phyloP scores from a whole-genome alignment of 257 asterid genomes.

The Rhazya stricta region DNA sequence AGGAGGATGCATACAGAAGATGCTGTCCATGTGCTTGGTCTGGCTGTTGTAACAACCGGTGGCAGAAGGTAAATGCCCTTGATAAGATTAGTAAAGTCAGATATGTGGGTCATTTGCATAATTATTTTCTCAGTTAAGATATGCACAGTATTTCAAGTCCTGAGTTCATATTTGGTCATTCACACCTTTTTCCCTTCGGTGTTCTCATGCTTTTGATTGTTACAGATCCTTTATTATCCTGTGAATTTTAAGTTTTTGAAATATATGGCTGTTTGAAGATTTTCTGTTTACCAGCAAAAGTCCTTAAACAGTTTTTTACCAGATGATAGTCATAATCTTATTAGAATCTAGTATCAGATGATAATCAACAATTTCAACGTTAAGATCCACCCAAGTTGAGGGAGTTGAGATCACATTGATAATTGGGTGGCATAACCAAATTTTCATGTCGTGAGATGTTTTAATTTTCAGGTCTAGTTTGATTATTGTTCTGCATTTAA shows the following conservation, averaged over 20 bases:
- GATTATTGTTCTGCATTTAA: neutral
- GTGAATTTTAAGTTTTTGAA: neutral
- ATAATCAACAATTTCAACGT: no score
- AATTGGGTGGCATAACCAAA: neutral
- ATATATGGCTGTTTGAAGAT: neutral
- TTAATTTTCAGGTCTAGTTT: neutral
- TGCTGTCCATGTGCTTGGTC: conserved; percentile 54
- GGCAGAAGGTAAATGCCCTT: conserved; percentile 65
- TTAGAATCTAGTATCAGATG: no score
- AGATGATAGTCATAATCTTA: neutral
- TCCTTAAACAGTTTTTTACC: neutral
- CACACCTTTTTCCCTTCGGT: neutral
- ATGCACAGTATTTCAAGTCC: neutral
- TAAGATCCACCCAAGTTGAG: neutral
- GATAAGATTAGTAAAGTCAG: neutral
- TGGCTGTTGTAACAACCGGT: conserved; percentile 63
- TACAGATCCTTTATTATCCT: neutral
- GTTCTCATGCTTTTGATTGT: neutral
- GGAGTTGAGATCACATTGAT: neutral
- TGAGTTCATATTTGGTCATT: no score
- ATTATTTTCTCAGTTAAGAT: neutral
- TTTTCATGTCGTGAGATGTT: no score
- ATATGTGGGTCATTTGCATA: neutral
- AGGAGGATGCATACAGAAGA: conserved; percentile 44
- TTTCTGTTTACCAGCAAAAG: neutral